Evolutionary conservation across 306 rosid genomes (phyloP), one percentile per base, ranked within the genome.

Genomic region (Bauhinia variegata): DNA sequence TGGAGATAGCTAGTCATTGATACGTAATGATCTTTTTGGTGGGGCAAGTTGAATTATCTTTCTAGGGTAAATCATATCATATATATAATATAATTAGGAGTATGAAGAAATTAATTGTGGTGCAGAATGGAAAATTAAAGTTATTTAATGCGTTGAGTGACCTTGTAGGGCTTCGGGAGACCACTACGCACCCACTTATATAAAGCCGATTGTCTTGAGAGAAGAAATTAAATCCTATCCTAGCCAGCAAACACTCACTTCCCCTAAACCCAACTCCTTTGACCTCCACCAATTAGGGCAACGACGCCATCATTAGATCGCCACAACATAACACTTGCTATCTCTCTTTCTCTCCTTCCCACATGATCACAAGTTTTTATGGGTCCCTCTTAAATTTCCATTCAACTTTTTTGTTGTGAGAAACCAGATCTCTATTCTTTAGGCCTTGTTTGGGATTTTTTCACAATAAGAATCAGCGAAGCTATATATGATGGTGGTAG

Each of bases 241-340:
- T n/a, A n/a, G n/a, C n/a, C n/a, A n/a, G n/a, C n/a, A n/a, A n/a
- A n/a, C 18, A 37, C 50, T 75, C 82, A 86, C 80, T 80, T 68
- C 54, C 76, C 58, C 67, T 11, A 44, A 36, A 2, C 38, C 70
- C 58, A 63, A 62, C 39, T n/a, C 72, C 78, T 58, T 78, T 83
- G 79, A 83, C 75, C 70, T 70, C 79, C 85, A 70, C 72, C 68
- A 64, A 83, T 72, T 79, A 70, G 87, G 80, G 81, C 83, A 79
- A 39, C 70, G 16, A 61, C 39, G 53, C 36, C 78, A 87, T 82
- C 70, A 82, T 84, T 71, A 65, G 15, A 68, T 72, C 65, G 61
- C 56, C 78, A 70, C 67, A 71, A 74, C 55, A 32, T n/a, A 31
- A 9, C 63, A 56, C 60, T 70, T 47, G 37, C 54, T 62, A 62